Conservation (phyloP, 2,329 filamentous ascomycete species). For the Zymoseptoria crescenta region DNA sequence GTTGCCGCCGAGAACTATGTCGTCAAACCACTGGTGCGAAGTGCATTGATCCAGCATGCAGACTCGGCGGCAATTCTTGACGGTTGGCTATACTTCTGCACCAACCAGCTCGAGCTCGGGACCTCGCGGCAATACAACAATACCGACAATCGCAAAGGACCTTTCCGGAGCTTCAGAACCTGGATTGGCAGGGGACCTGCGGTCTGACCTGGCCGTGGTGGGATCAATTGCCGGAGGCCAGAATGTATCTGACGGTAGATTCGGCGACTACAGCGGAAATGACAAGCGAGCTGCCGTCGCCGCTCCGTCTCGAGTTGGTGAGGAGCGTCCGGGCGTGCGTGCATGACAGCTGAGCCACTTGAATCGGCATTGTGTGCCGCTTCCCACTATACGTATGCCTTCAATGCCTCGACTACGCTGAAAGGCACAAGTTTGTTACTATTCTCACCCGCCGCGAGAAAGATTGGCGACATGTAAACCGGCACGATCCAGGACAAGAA, state of each 20-base stretch:
- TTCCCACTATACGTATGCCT: background rate
- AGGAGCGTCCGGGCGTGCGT: too few species aligned
- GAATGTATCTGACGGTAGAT: too few species aligned
- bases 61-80: slow-evolving; percentile 35
- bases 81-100: slow-evolving; percentile 38
- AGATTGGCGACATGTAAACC: background rate
- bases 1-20: slow-evolving; percentile 32
- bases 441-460: background rate
- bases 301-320: too few species aligned
- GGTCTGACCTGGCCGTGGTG: slow-evolving; percentile 16
- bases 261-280: too few species aligned
- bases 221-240: background rate
- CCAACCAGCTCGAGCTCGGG: slow-evolving; percentile 34
- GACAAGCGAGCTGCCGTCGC: too few species aligned
- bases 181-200: slow-evolving; percentile 34
- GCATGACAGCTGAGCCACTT: too few species aligned
- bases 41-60: slow-evolving; percentile 37
- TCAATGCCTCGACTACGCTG: background rate
- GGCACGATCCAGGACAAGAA: background rate
- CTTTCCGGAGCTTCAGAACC: slow-evolving; percentile 31
- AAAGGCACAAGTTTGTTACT: background rate
- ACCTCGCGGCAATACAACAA: slow-evolving; percentile 34
- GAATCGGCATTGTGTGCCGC: too few species aligned
- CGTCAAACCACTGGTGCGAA: slow-evolving; percentile 35
- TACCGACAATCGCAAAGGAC: slow-evolving; percentile 31